Base-by-base conservation (phyloP, 768 basidiomycete species). In the Boletus huronensis region DNA sequence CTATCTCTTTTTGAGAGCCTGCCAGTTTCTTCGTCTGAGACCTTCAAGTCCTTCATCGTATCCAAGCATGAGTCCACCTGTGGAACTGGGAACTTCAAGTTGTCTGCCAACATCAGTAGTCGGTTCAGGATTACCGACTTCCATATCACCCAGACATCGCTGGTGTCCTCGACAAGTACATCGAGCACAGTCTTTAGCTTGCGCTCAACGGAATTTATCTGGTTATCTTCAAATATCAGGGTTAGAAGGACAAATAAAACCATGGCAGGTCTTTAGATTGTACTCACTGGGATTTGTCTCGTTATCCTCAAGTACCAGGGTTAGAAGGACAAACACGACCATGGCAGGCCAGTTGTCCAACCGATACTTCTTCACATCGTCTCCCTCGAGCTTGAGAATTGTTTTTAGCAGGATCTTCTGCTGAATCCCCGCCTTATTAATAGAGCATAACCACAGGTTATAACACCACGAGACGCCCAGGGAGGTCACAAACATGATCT, bases 381-480 rank as follows among this genome's bases (percentile, higher is more conserved):
- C 36, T 19, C 3, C 26, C 17, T 29, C 17, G 40, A 58, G 28
- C 4, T 25, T 35, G 13, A 58, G 50, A 44, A 58, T 51, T 0
- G 7, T 34, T 34, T 39, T 26, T 7, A 47, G n/a, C 6, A 58
- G 25, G 6, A 58, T 56, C 13, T 50, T 5, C 13, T 51, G 39
- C 57, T 70, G 58, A 16, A 54, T 34, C 21, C 39, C 16, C 1
- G 51, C 50, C 40, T 65, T 64, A 36, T 77, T 73, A 69, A 77
- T 54, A 7, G 61, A 59, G 19, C 68, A 68, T 13, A 71, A 40
- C 54, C 57, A 71, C 0, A 65, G 55, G 36, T 70, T 71, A 45
- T 71, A 70, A 11, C 51, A 53, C 70, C 70, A 71, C 14, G 70
- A 71, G 32, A 62, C 62, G 21, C 50, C 63, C 13, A 71, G 57